Evolutionary conservation across 345 rosid genomes (phyloP), one percentile per base, ranked within the genome.

Genomic region (Hibiscus mutabilis): DNA sequence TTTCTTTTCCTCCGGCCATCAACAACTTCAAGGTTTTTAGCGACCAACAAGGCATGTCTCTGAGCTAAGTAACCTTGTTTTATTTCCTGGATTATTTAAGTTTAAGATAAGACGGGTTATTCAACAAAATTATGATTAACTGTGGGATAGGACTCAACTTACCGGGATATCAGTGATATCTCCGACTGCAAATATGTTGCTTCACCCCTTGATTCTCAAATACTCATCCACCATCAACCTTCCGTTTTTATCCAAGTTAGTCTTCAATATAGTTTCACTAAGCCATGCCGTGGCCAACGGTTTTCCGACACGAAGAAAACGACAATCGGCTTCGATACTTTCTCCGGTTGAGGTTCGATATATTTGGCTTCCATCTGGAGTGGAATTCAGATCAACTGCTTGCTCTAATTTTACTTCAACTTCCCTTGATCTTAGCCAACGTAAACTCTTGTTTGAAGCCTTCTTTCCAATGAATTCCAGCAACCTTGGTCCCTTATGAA

Each of bases 41-140:
- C 88, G 51, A 72, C 91, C 66, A 89, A 83, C 47, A 5, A 13
- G 47, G 94, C 93, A 74, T 91, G 97, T 15, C 19, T 82, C 49
- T 89, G 88, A 1, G 96, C 98, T 68, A 88, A 56, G 64, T 82
- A 88, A 52, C 96, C 98, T 80, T 91, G 97, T 55, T 91, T 87
- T 71, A 81, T 77, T 80, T 93, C 98, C 98, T 91, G 83, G 42
- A 25, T 18, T 12, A 24, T 16, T n/a, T n/a, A n/a, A n/a, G n/a
- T n/a, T n/a, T 8, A 40, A 40, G 44, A 40, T 40, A 40, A 40
- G 44, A 40, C 1, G 9, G 44, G 12, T 40, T 8, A 9, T 10
- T 40, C 44, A 40, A 40, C 44, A 40, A 40, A 40, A 40, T 9
- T 40, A 9, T 40, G 8, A 7, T 40, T 2, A 40, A 40, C 44